Conservation (phyloP, 306 rosid species). For the Clitoria ternatea region DNA sequence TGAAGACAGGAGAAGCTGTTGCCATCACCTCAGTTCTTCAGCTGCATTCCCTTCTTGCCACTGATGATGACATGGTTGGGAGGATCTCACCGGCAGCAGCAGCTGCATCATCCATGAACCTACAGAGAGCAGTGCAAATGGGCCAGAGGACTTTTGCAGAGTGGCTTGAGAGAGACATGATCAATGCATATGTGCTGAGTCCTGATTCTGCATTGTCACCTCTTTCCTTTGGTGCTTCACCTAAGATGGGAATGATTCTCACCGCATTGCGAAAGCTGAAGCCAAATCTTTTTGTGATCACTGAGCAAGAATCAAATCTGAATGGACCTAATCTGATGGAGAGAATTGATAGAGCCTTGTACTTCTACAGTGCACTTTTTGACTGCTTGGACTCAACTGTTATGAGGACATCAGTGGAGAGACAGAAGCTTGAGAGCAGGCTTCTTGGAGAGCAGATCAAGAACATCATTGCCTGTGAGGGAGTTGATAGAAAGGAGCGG, state of each 20-base stretch:
- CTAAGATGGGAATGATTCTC: slow-evolving; percentile 66
- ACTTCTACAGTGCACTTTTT: slow-evolving; percentile 67
- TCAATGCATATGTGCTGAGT: slow-evolving; percentile 38
- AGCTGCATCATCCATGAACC: slow-evolving; percentile 27
- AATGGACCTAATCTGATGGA: slow-evolving; percentile 63
- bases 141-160: slow-evolving; percentile 64
- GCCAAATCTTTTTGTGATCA: slow-evolving; percentile 65
- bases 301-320: slow-evolving; percentile 90
- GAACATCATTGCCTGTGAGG: slow-evolving; percentile 78
- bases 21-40: slow-evolving; percentile 76
- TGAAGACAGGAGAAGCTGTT: slow-evolving; percentile 83
- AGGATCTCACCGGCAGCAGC: slow-evolving; percentile 51
- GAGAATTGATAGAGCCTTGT: slow-evolving; percentile 51
- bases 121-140: slow-evolving; percentile 47
- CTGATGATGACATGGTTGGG: slow-evolving; percentile 48
- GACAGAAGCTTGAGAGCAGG: slow-evolving; percentile 66
- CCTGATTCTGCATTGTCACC: slow-evolving; percentile 73
- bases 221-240: slow-evolving; percentile 51
- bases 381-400: slow-evolving; percentile 80
- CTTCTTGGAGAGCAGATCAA: slow-evolving; percentile 78
- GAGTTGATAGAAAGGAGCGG: slow-evolving; percentile 66
- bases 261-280: slow-evolving; percentile 48
- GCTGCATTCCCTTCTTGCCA: slow-evolving; percentile 71
- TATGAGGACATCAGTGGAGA: slow-evolving; percentile 45
- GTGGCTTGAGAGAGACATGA: slow-evolving; percentile 61